Base-by-base conservation (phyloP, 2,329 filamentous ascomycete species). In the Colletotrichum sp. region DNA sequence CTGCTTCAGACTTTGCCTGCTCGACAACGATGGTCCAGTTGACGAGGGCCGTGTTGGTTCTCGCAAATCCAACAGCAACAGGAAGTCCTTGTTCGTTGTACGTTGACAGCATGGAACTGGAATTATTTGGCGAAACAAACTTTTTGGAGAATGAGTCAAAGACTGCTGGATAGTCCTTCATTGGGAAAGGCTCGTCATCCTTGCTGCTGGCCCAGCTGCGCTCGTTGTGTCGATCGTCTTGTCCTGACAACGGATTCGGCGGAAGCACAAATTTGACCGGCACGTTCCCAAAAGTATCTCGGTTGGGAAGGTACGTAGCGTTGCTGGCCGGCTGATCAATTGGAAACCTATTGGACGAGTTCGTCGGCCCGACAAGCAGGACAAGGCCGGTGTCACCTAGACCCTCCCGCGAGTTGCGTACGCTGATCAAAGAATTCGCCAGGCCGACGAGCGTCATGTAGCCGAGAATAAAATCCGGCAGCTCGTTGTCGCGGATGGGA, bases 21-120 rank as follows among this genome's bases (percentile, higher is more conserved):
- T 98, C 96, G 1, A 98, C 91, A 4, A 98, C 80, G 5, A 98
- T 86, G 7, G 95, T 92, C 96, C 96, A 98, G 80, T 96, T 92
- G 9, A 95, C 95, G 69, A 98, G 85, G 1, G 86, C 82, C 7
- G 90, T 95, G 69, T 91, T 89, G 0, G 94, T 92, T 13, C 94
- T 89, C 9, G 95, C 95, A 80, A 93, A 96, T 26, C 96, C 96
- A n/a, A 96, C 93, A 13, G 95, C 94, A 2, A 98, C 95, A 6
- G 85, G 82, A 12, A 89, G 83, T 0, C 90, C 90, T 78, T 95
- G 88, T 80, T 98, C 95, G 79, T 98, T 98, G 10, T 83, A 88
- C 0, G 95, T 94, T 13, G 91, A 91, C 16, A 98, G 87, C 2
- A 90, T 82, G 76, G 92, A 92, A 18, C 93, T 94, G 6, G 95